Evolutionary conservation across 495 filamentous ascomycete genomes (phyloP).

Genomic region (Neurospora sublineolata): DNA sequence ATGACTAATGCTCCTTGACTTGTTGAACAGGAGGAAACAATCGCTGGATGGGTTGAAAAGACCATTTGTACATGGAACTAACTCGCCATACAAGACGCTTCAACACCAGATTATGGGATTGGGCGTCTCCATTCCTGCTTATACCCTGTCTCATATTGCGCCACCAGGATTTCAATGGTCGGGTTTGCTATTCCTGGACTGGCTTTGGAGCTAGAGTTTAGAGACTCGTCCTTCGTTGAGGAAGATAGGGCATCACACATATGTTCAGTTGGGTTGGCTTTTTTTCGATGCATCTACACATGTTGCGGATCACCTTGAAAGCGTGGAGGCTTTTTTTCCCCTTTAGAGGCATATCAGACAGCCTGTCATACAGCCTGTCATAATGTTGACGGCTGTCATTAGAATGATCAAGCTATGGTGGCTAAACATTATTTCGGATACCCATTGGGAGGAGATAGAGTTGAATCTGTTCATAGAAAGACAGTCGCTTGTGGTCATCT

Average conservation of each 20-base stretch:
- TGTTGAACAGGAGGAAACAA: not conserved
- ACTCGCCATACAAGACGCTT: not conserved
- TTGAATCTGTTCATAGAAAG: not conserved
- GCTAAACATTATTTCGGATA: not conserved
- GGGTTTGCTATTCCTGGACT: not conserved
- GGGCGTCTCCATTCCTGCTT: not conserved
- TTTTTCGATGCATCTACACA: not conserved
- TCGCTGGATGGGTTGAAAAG: not conserved
- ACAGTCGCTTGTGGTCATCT: not conserved
- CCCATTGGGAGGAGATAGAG: not conserved
- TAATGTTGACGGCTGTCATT: not conserved
- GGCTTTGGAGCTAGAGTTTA: not conserved
- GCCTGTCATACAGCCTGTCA: not conserved
- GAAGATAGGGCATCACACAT: not conserved
- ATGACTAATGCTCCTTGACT: not conserved
- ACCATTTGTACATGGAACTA: not conserved
- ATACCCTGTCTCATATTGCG: not conserved
- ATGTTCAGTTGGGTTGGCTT: not conserved
- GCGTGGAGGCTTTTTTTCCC: not conserved
- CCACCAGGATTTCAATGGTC: not conserved
- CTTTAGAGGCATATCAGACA: not conserved
- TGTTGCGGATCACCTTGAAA: not conserved
- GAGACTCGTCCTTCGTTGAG: not conserved
- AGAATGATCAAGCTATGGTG: not conserved
- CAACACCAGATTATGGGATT: not conserved